Base-by-base conservation (phyloP, 2,329 filamentous ascomycete genomes). In the Trichoderma simmonsii region DNA sequence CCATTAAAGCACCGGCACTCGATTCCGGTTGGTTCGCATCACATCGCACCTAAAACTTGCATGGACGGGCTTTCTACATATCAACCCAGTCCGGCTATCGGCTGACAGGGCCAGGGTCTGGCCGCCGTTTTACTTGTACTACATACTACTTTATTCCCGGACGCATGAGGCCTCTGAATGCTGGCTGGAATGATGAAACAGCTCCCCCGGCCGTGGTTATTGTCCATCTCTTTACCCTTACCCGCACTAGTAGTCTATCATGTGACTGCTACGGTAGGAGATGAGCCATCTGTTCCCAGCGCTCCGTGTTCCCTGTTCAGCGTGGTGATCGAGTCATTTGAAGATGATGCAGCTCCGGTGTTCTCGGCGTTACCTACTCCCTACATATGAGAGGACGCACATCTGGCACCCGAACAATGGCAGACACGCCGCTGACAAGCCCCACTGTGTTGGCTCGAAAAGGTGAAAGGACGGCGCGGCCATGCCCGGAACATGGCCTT, bases 51-150 rank as follows among this genome's bases (percentile, higher is more conserved):
- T 70, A 26, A n/a, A 62, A 36, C 26, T 70, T 36, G 51, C 28
- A 61, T 69, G 66, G 21, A 9, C 57, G 30, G 39, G 28, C 36
- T 51, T 51, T 34, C 67, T 26, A 43, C 36, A 39, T 43, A 15
- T 28, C 39, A 48, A 30, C 26, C n/a, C 30, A 36, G 39, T 18
- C 39, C 67, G 67, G 67, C 67, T 70, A 62, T 70, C 56, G 67
- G 67, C 67, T 62, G 57, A 70, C 67, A 54, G 39, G 57, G 39
- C 66, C 43, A 18, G 57, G 54, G 30, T 30, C 28, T 62, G 11
- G 30, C 12, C 18, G 14, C 36, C 43, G 56, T 51, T 34, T 54
- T 62, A 36, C 57, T 60, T 34, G 28, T 21, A 60, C 14, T 43
- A 43, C 39, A 18, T 18, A 43, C 12, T 18, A 43, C 12, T n/a